These are phyloP conservation scores for Cryphonectria nitschkei DNA, from an alignment of 2,329 filamentous ascomycete genomes.

Conservation along the genomic window DNA sequence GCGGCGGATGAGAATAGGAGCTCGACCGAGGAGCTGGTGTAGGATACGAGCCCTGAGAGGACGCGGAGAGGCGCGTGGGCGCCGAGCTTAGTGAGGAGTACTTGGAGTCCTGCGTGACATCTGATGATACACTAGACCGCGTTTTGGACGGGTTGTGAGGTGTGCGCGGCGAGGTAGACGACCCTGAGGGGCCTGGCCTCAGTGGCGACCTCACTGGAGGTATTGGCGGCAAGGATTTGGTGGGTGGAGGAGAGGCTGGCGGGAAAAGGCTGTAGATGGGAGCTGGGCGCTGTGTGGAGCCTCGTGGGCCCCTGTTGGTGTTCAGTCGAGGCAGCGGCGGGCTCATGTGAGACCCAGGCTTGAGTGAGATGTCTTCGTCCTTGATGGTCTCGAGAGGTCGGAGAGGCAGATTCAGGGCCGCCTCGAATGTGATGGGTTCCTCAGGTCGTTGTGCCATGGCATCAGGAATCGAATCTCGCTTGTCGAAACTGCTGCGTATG, in stretches of 20 bases:
- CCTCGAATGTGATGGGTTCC: conserved; percentile 8
- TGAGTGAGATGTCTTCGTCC: conserved; percentile 3
- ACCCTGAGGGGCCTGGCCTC: background rate
- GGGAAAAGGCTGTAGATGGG: conserved; percentile 26
- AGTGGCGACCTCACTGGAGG: conserved; percentile 21
- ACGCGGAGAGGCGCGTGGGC: conserved; percentile 17
- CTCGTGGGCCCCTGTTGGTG: background rate
- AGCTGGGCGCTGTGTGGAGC: background rate
- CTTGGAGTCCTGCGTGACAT: conserved; percentile 20
- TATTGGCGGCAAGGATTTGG: conserved; percentile 25
- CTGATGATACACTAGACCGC: conserved; percentile 17
- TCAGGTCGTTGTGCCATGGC: background rate
- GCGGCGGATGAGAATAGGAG: conserved; percentile 16
- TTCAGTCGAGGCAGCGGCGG: conserved; percentile 1
- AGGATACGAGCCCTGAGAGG: conserved; percentile 8
- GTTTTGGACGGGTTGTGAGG: conserved; percentile 15
- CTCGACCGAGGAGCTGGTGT: conserved; percentile 18
- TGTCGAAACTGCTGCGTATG: conserved; percentile 1
- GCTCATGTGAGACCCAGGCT: background rate
- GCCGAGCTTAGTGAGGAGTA: conserved; percentile 18
- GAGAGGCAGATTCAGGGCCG: conserved; percentile 1
- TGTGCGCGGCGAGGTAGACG: background rate
- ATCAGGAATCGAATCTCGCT: background rate
- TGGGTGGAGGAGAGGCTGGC: conserved; percentile 21
- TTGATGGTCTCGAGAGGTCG: background rate